Evolutionary conservation across 139 green algal genomes (phyloP), one percentile per base, ranked within the genome.

Genomic region (Picochlorum sp.): DNA sequence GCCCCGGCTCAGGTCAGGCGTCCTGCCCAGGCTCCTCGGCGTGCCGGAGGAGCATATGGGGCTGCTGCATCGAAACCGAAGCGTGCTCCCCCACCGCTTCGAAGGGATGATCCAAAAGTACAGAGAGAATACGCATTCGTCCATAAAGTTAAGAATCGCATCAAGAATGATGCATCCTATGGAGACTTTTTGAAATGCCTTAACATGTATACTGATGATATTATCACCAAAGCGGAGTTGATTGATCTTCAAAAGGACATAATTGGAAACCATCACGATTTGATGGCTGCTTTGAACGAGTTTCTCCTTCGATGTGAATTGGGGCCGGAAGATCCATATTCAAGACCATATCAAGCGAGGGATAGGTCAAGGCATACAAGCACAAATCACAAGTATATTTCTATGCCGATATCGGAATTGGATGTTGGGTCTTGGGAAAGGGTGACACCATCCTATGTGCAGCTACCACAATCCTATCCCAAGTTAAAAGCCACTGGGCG

Each of bases 111-210:
- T 59, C 66, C 66, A 58, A 74, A 74, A 58, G 66, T 74, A 18
- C 60, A 62, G 28, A 61, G 68, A 37, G 85, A 94, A 68, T 61
- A 89, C 54, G 35, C 32, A 36, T 88, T 81, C 55, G 82, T 88
- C 36, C 74, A 85, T 52, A 72, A 71, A 30, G 69, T 85, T 4
- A 85, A 84, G 67, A 20, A 59, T 36, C 65, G 79, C 25, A 53
- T 75, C 51, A 61, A 61, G 51, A 59, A 51, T 37, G 39, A 36
- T 25, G 70, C 61, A 41, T 67, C 53, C 4, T 99, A 97, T 70
- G 72, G 85, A 37, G 93, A 98, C 62, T 94, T 99, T 72, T 65
- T 98, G 24, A 98, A 97, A 76, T 90, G 78, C 67, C 80, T 99
- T 37, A 91, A 94, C 73, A 64, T 99, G 61, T 98, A 88, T 68